phyloP scores from a whole-genome alignment of 768 basidiomycete species.

The Botryobasidium botryosum region DNA sequence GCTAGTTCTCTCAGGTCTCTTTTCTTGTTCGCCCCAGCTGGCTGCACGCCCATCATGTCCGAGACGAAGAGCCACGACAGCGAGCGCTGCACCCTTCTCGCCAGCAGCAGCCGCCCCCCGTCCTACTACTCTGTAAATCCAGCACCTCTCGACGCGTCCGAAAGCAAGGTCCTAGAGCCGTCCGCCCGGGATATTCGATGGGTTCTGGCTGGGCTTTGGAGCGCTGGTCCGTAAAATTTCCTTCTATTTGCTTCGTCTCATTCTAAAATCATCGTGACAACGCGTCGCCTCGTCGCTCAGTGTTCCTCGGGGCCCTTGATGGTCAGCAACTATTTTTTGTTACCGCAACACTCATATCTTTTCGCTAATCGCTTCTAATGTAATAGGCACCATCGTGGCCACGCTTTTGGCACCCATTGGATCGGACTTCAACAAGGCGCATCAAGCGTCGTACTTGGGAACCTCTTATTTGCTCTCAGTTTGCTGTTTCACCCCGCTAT shows the following conservation, averaged over 20 bases:
- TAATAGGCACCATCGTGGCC: constrained; percentile 76
- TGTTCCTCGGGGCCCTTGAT: constrained; percentile 72
- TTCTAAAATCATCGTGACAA: constrained; percentile 11
- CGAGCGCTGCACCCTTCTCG: too few species aligned
- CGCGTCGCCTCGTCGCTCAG: too few species aligned
- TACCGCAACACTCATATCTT: constrained; percentile 11
- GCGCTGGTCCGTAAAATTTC: constrained; percentile 23
- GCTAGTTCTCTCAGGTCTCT: too few species aligned
- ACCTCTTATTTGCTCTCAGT: constrained; percentile 76
- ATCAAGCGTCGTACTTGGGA: constrained; percentile 67
- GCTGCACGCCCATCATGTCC: too few species aligned
- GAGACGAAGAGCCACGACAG: too few species aligned
- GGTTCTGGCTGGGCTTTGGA: constrained; percentile 68
- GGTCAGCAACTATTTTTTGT: constrained; percentile 29
- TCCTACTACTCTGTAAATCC: too few species aligned
- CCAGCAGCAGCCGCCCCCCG: too few species aligned
- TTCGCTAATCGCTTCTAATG: constrained; percentile 9
- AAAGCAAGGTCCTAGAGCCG: too few species aligned
- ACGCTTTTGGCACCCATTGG: constrained; percentile 75
- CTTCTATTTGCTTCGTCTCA: constrained; percentile 2
- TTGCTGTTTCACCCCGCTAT: constrained; percentile 81
- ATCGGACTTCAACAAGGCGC: constrained; percentile 57
- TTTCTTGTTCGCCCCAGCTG: too few species aligned
- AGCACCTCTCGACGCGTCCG: too few species aligned
- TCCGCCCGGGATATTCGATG: too few species aligned